phyloP scores from a whole-genome alignment of 2,329 filamentous ascomycete species.

The Fusarium continuum region DNA sequence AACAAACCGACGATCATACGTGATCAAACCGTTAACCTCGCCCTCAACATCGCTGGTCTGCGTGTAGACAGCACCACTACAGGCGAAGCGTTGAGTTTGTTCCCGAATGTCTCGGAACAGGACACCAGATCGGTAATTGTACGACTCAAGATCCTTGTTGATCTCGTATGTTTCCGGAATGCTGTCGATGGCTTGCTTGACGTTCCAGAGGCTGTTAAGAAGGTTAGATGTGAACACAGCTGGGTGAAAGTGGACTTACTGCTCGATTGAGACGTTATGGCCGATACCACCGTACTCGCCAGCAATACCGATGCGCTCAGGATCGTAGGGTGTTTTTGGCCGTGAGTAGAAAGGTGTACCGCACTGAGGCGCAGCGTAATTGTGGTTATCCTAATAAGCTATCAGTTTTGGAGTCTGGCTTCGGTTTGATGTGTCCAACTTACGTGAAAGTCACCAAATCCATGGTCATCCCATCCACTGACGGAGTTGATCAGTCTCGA shows the following conservation, averaged over 20 bases:
- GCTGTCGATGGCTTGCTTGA: slow-evolving; percentile 63
- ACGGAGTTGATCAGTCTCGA: slow-evolving; percentile 70
- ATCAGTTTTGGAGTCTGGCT: neutral
- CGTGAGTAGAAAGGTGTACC: slow-evolving; percentile 74
- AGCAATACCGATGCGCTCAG: slow-evolving; percentile 70
- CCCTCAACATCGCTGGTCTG: slow-evolving; percentile 80
- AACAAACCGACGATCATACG: slow-evolving; percentile 71
- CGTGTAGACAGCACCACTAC: slow-evolving; percentile 75
- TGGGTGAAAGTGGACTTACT: neutral
- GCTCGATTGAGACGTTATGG: slow-evolving; percentile 67
- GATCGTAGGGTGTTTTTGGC: slow-evolving; percentile 64
- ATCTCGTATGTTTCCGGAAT: slow-evolving; percentile 77
- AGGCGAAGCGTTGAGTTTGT: slow-evolving; percentile 67
- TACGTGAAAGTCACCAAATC: slow-evolving; percentile 67
- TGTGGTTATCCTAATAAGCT: slow-evolving; percentile 67
- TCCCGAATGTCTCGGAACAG: slow-evolving; percentile 70
- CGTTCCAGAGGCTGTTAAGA: slow-evolving; percentile 68
- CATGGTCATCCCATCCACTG: slow-evolving; percentile 74
- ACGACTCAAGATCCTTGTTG: slow-evolving; percentile 63
- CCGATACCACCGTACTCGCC: slow-evolving; percentile 78
- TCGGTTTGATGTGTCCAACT: accelerated
- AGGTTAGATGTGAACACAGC: neutral
- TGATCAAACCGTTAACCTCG: slow-evolving; percentile 76
- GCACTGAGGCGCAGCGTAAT: slow-evolving; percentile 76
- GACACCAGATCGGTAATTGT: slow-evolving; percentile 72